Percentiles rank a stretch among this genome's conserved stretches.
Conservation (phyloP, 1,284 basidiomycete genomes). For the Pisolithus thermaeus region DNA sequence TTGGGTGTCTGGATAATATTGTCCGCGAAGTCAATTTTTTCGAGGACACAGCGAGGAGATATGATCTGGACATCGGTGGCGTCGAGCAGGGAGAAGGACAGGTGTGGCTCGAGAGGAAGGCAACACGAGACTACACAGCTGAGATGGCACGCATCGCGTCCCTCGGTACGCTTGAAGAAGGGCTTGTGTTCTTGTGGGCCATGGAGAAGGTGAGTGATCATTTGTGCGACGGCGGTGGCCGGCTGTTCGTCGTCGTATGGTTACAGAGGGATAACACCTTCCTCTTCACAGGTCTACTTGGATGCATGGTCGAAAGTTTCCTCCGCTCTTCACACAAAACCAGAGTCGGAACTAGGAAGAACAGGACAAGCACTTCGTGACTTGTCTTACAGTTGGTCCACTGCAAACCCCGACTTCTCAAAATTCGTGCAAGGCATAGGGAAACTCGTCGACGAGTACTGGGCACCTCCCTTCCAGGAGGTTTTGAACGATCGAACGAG, state of each 20-base stretch:
- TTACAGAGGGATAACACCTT: neutral
- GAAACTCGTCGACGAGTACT: conserved; percentile 44
- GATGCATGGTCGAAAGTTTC: conserved; percentile 60
- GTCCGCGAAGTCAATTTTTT: conserved; percentile 62
- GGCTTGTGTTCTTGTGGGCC: conserved; percentile 67
- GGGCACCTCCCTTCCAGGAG: conserved; percentile 11
- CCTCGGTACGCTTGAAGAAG: conserved; percentile 50
- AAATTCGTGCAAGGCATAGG: conserved; percentile 54
- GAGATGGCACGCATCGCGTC: conserved; percentile 56
- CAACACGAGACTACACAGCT: conserved; percentile 62
- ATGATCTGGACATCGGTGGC: conserved; percentile 38
- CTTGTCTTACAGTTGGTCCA: conserved; percentile 64
- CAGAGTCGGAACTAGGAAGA: conserved; percentile 10
- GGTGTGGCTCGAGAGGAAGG: conserved; percentile 49
- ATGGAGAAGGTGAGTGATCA: conserved; percentile 58
- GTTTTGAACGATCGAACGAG: conserved; percentile 4
- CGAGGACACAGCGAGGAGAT: conserved; percentile 40
- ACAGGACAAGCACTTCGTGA: conserved; percentile 37
- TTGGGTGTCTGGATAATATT: conserved; percentile 50
- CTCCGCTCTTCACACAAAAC: conserved; percentile 14
- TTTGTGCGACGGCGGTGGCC: no score
- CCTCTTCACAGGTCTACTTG: conserved; percentile 44
- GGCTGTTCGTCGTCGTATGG: no score
- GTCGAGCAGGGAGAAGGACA: neutral
- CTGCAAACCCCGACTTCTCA: conserved; percentile 45